Evolutionary conservation across 2,329 filamentous ascomycete species (phyloP), one percentile per base, ranked within the genome.

Genomic region (Trichophaea hybrida): DNA sequence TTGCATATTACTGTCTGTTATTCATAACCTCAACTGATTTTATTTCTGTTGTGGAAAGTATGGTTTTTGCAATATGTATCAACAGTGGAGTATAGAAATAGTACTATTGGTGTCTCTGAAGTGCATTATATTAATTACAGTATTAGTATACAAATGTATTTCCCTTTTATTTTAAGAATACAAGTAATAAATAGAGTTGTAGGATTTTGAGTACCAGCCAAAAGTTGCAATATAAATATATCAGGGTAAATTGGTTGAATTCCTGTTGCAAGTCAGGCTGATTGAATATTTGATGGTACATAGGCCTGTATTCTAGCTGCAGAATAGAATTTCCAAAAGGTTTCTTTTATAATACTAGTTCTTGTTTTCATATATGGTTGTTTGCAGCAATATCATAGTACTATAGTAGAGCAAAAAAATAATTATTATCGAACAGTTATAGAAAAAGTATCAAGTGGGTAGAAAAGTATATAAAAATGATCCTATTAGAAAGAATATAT

Each of bases 391-490:
- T 58, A 0, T 53, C 54, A n/a, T n/a, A n/a, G n/a, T n/a, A n/a
- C n/a, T n/a, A n/a, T n/a, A n/a, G n/a, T n/a, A n/a, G n/a, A n/a
- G 55, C 58, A n/a, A 35, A 5, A 59, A 67, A 66, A 6, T 66
- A 8, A 37, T 55, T 50, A 52, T 65, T 53, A 64, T 67, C 58
- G 2, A 66, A 48, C 1, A 55, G 64, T 55, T 65, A 57, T 4
- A 63, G 48, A 8, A 64, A 38, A 34, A 61, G 53, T 6, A 54
- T 65, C 1, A 57, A 57, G 51, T 66, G 58, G 1, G 61, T 13
- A 15, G 57, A 46, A 33, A 66, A 50, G 24, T 52, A 64, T 43
- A 65, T 44, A 7, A 59, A 55, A 32, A 64, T 43, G 52, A 67
- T 67, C 8, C 63, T 56, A 40, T 61, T 24, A 15, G 6, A n/a